phyloP scores from a whole-genome alignment of 345 rosid genomes.

The Psidium friedrichsthalianum region DNA sequence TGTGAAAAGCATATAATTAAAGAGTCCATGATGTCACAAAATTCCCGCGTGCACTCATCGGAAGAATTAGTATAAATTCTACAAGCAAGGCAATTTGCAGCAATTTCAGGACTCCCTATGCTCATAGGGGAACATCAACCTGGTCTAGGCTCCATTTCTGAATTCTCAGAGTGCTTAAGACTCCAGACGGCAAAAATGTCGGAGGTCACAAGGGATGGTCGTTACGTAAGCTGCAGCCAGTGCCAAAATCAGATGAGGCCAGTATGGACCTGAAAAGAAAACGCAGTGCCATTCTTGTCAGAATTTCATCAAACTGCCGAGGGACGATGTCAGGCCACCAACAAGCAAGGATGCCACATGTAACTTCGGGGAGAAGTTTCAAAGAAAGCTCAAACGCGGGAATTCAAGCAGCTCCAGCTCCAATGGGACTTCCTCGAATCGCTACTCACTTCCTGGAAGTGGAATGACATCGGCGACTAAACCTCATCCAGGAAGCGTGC shows the following conservation, averaged over 20 bases:
- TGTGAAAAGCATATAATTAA: not conserved
- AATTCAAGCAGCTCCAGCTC: not conserved
- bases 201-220: not conserved
- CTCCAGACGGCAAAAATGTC: not conserved
- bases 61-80: not conserved
- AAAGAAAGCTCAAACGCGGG: not conserved
- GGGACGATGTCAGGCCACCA: not conserved
- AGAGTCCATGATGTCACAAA: not conserved
- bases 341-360: not conserved
- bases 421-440: not conserved
- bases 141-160: not conserved
- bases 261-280: conserved; percentile 1
- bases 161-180: not conserved
- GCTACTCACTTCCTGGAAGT: not conserved
- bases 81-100: not conserved
- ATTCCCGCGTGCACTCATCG: not conserved
- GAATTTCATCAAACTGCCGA: not conserved
- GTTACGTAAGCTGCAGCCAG: not conserved
- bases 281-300: conserved; percentile 4
- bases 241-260: conserved; percentile 7
- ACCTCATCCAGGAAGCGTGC: conserved; percentile 23
- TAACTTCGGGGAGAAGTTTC: not conserved
- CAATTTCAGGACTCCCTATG: not conserved
- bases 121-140: not conserved
- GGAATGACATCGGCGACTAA: not conserved